Evolutionary conservation across 108 stramenopile species (phyloP), one percentile per base, ranked within the genome.

Genomic region (Asterionellopsis glacialis): DNA sequence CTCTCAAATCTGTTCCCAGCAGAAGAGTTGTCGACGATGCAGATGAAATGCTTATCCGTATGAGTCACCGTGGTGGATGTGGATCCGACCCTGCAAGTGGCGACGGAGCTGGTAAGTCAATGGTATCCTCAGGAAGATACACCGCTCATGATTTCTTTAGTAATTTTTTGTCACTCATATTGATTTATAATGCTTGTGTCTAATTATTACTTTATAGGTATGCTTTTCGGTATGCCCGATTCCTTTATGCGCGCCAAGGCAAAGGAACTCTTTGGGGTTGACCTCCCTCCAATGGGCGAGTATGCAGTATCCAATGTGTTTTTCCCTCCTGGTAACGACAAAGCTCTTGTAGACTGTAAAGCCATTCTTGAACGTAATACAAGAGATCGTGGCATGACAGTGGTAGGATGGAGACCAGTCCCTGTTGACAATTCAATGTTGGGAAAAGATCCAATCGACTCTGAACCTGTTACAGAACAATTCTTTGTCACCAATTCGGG

Each of bases 31-130:
- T 98, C 39, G 83, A 91, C 47, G 92, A 94, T 65, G 95, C 96
- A 16, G 94, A 97, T 76, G 96, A 97, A 73, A 98, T 98, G 97
- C 73, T 98, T 41, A 87, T 98, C 48, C 86, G 97, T 33, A 98
- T 98, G 97, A 75, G 88, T 65, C 97, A 98, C 82, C 77, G 97
- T 52, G 97, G 97, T 38, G 95, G 95, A 22, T 91, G 90, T 55
- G 95, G 95, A 10, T 95, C 91, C 56, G 92, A 93, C 71, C 95
- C 95, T 25, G 84, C 85, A 18, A 82, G 80, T 64, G 95, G 95
- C 42, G 94, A 93, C 77, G 94, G 91, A 55, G 88, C 90, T 44
- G 90, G 93, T 91, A 63, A 82, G 87, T 85, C 40, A 25, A 58
- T 45, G 11, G 14, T 55, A 53, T 68, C 47, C 18, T 40, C 38